Base-by-base conservation (phyloP, 441 rosid species). In the Adansonia madagascariensis region DNA sequence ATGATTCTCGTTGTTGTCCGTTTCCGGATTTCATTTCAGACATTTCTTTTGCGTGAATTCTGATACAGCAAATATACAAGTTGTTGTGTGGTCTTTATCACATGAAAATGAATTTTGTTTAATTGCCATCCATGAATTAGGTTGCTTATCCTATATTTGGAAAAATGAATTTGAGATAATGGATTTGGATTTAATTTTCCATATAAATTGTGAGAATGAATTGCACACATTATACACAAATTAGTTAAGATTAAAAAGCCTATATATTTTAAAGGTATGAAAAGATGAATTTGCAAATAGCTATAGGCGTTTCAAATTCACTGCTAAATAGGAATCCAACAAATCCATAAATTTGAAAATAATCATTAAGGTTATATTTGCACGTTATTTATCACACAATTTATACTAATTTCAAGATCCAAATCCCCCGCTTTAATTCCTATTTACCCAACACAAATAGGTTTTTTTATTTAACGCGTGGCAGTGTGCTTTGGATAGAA, bases 291-390 rank as follows among this genome's bases (percentile, higher is more conserved):
- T 62, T n/a, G 0, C 44, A 62, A 14, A 62, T 62, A 31, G 18
- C 66, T 31, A 31, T 27, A 62, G 66, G 9, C 44, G 0, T 62
- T 62, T 62, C 43, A 61, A 62, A 53, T 53, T 61, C 43, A 15
- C 27, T 8, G n/a, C 12, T 62, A 62, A 62, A 27, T 62, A 17
- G 17, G 20, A 17, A 15, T 62, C 66, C 12, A 62, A 31, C 18
- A 35, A 27, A 62, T 62, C 43, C 66, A 6, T 62, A 43, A 31
- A 62, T 62, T 12, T 31, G 66, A 27, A 55, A 27, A 31, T 35
- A 31, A 63, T 14, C 67, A 63, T 35, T 46, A 35, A 63, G 44
- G 46, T 31, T 63, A 63, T 63, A 62, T 63, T 63, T 31, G 67
- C 46, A 14, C 18, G 15, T 63, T 3, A 9, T 62, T 62, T 31